A percentile compares a stretch with the other conserved stretches of the same genome.
Evolutionary conservation across 345 rosid genomes (phyloP).

Genomic region (Boechera retrofracta): DNA sequence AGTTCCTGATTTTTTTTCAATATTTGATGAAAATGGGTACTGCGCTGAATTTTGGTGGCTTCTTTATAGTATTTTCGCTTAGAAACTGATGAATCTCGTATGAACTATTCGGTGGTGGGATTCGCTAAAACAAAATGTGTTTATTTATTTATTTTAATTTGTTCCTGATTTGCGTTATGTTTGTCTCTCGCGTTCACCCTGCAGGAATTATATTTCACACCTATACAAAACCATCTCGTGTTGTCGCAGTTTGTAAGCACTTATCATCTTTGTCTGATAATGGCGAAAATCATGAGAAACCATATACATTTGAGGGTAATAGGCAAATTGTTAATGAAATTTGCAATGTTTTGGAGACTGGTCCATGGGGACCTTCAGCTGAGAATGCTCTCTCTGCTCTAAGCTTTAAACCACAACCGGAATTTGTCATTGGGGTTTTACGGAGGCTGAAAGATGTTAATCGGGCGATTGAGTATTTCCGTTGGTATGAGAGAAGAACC

Average conservation of each 20-base stretch:
- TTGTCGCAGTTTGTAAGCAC: slow-evolving; percentile 40
- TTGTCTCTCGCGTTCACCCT: slow-evolving; percentile 7
- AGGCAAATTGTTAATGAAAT: slow-evolving; percentile 56
- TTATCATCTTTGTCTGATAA: slow-evolving; percentile 48
- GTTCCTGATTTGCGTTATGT: slow-evolving; percentile 25
- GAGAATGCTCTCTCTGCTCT: slow-evolving; percentile 63
- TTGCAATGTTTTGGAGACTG: slow-evolving; percentile 61
- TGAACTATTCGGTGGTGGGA: neutral
- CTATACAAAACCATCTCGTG: slow-evolving; percentile 30
- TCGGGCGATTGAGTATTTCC: slow-evolving; percentile 64
- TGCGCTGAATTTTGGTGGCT: neutral
- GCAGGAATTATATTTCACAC: slow-evolving; percentile 48
- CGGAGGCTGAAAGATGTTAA: slow-evolving; percentile 68
- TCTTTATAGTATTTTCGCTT: neutral
- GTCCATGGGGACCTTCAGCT: slow-evolving; percentile 72
- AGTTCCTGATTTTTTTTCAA: neutral
- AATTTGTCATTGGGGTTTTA: slow-evolving; percentile 69
- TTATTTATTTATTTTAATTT: neutral
- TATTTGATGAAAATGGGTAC: neutral
- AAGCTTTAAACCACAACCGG: slow-evolving; percentile 59
- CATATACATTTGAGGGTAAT: slow-evolving; percentile 45
- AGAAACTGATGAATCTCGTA: neutral
- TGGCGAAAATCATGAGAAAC: slow-evolving; percentile 46
- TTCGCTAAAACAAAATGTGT: neutral
- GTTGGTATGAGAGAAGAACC: slow-evolving; percentile 75